Conservation (phyloP, 495 filamentous ascomycete genomes). For the Penicillium diatomitis region DNA sequence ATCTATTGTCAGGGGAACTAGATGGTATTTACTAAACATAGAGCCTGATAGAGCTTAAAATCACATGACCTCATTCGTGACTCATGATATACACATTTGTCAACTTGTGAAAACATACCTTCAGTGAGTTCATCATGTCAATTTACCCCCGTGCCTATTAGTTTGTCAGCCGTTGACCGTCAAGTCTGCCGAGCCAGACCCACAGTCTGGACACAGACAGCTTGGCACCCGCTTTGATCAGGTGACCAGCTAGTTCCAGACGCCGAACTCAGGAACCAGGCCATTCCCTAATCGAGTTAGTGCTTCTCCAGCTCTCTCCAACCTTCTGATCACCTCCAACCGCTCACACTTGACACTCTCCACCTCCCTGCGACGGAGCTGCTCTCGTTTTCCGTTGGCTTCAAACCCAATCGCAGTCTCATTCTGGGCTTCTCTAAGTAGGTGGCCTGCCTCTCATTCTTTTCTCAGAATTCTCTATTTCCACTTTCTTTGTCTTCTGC, state of each 20-base stretch:
- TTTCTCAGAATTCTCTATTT: conserved; percentile 8
- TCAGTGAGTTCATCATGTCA: too few species aligned
- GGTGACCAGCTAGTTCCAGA: neutral
- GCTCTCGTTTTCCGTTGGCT: conserved; percentile 1
- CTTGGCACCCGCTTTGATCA: neutral
- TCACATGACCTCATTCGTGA: too few species aligned
- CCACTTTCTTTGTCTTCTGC: conserved; percentile 1
- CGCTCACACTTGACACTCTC: conserved; percentile 1
- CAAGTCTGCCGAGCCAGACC: too few species aligned
- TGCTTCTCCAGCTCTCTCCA: conserved; percentile 17
- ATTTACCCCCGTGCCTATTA: too few species aligned
- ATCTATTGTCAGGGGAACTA: too few species aligned
- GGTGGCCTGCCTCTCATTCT: conserved; percentile 30
- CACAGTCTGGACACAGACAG: neutral
- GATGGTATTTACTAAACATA: too few species aligned
- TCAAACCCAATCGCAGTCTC: conserved; percentile 14
- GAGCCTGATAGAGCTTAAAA: too few species aligned
- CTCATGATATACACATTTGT: too few species aligned
- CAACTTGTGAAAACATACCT: too few species aligned
- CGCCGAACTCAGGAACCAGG: neutral
- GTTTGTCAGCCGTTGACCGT: too few species aligned
- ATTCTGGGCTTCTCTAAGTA: conserved; percentile 38
- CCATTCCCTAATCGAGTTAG: conserved; percentile 10
- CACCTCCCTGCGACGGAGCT: conserved; percentile 9
- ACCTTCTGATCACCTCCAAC: neutral